A percentile compares a stretch with the other conserved stretches of the same genome.
phyloP scores from a whole-genome alignment of 2,329 filamentous ascomycete species.

The Microdochium bolleyi region DNA sequence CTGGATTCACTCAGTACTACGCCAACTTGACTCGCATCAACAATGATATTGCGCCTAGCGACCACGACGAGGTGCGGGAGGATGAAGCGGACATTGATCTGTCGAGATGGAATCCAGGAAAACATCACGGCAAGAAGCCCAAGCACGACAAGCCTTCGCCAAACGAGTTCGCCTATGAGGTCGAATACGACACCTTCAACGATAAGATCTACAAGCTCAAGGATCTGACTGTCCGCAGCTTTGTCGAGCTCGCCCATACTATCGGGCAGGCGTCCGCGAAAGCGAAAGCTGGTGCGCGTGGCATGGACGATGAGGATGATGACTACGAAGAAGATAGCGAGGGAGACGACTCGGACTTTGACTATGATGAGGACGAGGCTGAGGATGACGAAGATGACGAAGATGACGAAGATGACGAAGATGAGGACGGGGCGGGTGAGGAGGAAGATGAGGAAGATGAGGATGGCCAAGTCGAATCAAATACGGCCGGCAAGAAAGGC shows the following conservation, averaged over 20 bases:
- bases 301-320: constrained; percentile 5
- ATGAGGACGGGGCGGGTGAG: constrained; percentile 18
- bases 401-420: constrained; percentile 14
- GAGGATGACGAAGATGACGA: constrained; percentile 12
- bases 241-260: constrained; percentile 68
- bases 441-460: constrained; percentile 17
- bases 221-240: constrained; percentile 79
- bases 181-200: constrained; percentile 79
- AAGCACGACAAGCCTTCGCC: constrained; percentile 46
- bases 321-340: constrained; percentile 11
- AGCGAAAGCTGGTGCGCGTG: constrained; percentile 6
- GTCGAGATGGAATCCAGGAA: constrained; percentile 54
- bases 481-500: constrained; percentile 2
- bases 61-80: constrained; percentile 11
- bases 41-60: constrained; percentile 47
- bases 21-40: constrained; percentile 91
- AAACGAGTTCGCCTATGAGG: constrained; percentile 61
- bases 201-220: constrained; percentile 68
- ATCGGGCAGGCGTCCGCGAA: constrained; percentile 52
- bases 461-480: constrained; percentile 10
- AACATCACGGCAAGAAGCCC: constrained; percentile 51
- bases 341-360: constrained; percentile 13
- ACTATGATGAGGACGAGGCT: constrained; percentile 15
- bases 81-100: constrained; percentile 19
- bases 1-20: constrained; percentile 83